phyloP scores from a whole-genome alignment of 2,329 filamentous ascomycete genomes.

The Microsporum canis region DNA sequence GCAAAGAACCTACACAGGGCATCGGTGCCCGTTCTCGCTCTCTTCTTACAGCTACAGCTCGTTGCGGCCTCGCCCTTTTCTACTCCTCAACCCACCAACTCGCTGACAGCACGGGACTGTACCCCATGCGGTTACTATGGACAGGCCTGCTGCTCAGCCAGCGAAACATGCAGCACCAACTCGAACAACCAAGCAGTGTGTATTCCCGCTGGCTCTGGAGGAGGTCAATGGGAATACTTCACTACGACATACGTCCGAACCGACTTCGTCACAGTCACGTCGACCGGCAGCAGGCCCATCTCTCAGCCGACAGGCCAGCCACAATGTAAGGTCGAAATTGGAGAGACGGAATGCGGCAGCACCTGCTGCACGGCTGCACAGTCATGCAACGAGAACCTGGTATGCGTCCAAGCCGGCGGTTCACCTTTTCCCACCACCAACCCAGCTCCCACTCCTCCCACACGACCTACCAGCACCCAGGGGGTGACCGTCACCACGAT shows the following conservation, averaged over 20 bases:
- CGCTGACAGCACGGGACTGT: slow-evolving; percentile 26
- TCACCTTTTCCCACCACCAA: slow-evolving; percentile 30
- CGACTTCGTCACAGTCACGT: slow-evolving; percentile 42
- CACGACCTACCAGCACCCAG: slow-evolving; percentile 35
- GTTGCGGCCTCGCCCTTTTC: slow-evolving; percentile 23
- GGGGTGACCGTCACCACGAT: slow-evolving; percentile 35
- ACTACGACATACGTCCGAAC: slow-evolving; percentile 49
- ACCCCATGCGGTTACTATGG: slow-evolving; percentile 43
- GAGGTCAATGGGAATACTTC: slow-evolving; percentile 44
- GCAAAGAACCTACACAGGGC: background rate
- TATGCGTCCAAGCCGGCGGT: slow-evolving; percentile 31
- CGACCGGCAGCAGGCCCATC: slow-evolving; percentile 40
- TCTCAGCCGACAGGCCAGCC: slow-evolving; percentile 19
- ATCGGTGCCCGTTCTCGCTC: slow-evolving; percentile 20
- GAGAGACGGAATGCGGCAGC: slow-evolving; percentile 34
- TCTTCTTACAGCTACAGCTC: slow-evolving; percentile 17
- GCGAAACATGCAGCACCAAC: slow-evolving; percentile 41
- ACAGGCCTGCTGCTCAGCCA: slow-evolving; percentile 40
- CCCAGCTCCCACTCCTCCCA: slow-evolving; percentile 27
- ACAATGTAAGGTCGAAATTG: slow-evolving; percentile 38
- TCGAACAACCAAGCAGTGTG: slow-evolving; percentile 40
- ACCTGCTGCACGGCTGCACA: slow-evolving; percentile 37
- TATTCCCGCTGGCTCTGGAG: slow-evolving; percentile 16
- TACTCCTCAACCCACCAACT: slow-evolving; percentile 14
- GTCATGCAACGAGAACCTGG: slow-evolving; percentile 30